Base-by-base conservation (phyloP, 441 rosid genomes). In the Gossypium schwendimanii region DNA sequence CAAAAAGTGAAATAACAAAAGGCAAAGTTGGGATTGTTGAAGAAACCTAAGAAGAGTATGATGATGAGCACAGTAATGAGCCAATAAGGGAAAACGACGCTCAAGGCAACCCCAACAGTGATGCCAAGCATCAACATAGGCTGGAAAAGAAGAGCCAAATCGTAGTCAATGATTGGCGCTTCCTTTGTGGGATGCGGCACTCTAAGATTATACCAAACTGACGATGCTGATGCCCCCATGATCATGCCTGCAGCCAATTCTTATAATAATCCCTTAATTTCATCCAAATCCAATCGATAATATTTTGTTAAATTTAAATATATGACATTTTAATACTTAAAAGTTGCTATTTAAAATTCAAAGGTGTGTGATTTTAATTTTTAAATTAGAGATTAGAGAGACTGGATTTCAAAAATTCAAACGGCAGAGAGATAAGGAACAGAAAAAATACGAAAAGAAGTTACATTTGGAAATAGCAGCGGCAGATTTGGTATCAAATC, bases 51-150 rank as follows among this genome's bases (percentile, higher is more conserved):
- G 72, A 94, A 94, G 76, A 94, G 97, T 14, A 88, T 85, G 71
- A 94, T 94, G 82, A 92, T 94, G 72, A 94, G 91, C 10, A 92
- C 89, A 55, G 97, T 94, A 67, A 92, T 89, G 64, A 92, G 90
- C 97, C 98, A 92, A 76, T 88, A 91, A 41, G 98, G 98, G 75
- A 94, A 94, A 3, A 91, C 94, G 63, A 94, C 98, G 76, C 98
- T 94, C 54, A 94, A 78, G 31, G 94, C 57, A 66, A 94, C 97
- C 64, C 97, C 97, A 55, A 94, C 66, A 2, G 97, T 92, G 85
- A 94, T 94, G 36, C 97, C 98, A 4, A 92, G 90, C 76, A 94
- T 77, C 45, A 94, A 91, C 96, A 88, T 86, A 0, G 97, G 98
- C 84, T 92, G 97, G 76, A 94, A 94, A 2, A 94, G 79, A 52